Conservation (phyloP, 192 early-diverging fungal species). For the Coemansia sp. region DNA sequence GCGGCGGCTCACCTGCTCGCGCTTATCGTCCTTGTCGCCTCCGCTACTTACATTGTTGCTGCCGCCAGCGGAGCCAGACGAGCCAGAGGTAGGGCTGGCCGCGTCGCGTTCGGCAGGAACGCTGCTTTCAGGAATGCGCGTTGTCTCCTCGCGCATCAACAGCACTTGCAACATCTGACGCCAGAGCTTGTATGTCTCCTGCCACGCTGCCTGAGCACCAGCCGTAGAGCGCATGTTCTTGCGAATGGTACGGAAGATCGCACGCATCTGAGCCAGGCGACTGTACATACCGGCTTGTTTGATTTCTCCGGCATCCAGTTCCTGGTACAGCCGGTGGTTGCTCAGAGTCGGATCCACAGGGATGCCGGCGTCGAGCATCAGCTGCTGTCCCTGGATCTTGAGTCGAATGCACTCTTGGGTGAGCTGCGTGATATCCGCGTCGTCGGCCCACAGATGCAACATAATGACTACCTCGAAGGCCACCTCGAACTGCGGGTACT, state of each 20-base stretch:
- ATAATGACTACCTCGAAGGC: constrained; percentile 71
- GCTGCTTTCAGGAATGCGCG: constrained; percentile 39
- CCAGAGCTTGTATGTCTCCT: constrained; percentile 60
- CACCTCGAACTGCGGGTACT: constrained; percentile 60
- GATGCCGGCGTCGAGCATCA: constrained; percentile 68
- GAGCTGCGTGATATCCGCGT: constrained; percentile 58
- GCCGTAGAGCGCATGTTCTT: constrained; percentile 58
- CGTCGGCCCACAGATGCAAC: constrained; percentile 66
- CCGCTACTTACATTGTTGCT: constrained; percentile 1
- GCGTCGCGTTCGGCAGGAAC: constrained; percentile 28
- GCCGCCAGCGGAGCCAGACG: not conserved
- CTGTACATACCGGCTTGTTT: constrained; percentile 63
- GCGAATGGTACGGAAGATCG: constrained; percentile 56
- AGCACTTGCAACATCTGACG: constrained; percentile 58
- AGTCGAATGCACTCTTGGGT: constrained; percentile 51
- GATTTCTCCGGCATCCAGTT: constrained; percentile 83
- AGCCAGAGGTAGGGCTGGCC: not conserved
- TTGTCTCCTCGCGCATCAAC: constrained; percentile 55
- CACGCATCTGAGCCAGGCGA: constrained; percentile 54
- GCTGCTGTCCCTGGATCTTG: constrained; percentile 46
- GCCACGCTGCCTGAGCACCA: constrained; percentile 58
- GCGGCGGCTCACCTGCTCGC: constrained; percentile 35
- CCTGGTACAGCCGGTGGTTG: constrained; percentile 88
- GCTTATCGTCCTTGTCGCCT: constrained; percentile 35
- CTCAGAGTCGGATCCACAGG: constrained; percentile 67